These are phyloP conservation scores for Theileria orientalis DNA, from an alignment of 169 alveolate species.

Conservation along the genomic window DNA sequence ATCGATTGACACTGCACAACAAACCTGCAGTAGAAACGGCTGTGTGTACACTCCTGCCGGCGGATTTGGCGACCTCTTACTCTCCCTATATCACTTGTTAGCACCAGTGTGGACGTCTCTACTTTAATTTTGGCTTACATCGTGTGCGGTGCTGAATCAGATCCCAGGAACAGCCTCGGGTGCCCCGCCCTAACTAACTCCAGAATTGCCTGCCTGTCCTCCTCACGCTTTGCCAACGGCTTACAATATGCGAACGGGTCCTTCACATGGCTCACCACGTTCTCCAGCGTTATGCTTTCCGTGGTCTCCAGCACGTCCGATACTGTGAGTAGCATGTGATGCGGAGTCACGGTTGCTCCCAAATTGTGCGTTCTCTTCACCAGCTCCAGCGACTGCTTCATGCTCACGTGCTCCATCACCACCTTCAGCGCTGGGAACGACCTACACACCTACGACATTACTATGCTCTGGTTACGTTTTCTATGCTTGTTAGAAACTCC, in stretches of 20 bases:
- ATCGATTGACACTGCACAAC: too few species aligned
- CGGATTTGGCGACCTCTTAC: slow-evolving; percentile 53
- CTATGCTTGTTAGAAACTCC: slow-evolving; percentile 53
- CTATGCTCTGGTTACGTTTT: slow-evolving; percentile 45
- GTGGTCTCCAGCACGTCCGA: slow-evolving; percentile 34
- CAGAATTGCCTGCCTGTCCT: slow-evolving; percentile 66
- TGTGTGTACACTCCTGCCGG: slow-evolving; percentile 78
- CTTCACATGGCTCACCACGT: slow-evolving; percentile 45
- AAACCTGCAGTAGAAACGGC: slow-evolving; percentile 63
- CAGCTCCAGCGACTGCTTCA: slow-evolving; percentile 46
- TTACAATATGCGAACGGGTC: slow-evolving; percentile 74
- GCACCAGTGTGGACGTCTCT: too few species aligned
- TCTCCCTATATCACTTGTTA: slow-evolving; percentile 3
- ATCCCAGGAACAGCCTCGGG: slow-evolving; percentile 71
- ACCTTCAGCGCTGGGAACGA: slow-evolving; percentile 70
- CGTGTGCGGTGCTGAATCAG: slow-evolving; percentile 81
- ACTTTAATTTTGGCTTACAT: background rate
- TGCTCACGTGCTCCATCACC: slow-evolving; percentile 74
- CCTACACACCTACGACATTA: slow-evolving; percentile 32
- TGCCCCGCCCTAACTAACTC: slow-evolving; percentile 29
- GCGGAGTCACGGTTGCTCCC: slow-evolving; percentile 62
- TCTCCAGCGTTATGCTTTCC: slow-evolving; percentile 26
- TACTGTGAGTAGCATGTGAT: slow-evolving; percentile 37
- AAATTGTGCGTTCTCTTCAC: slow-evolving; percentile 62
- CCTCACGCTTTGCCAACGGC: slow-evolving; percentile 70